Evolutionary conservation across 1,139 yeast genomes (phyloP), one percentile per base, ranked within the genome.

Genomic region (Lodderomyces jiufengensis): DNA sequence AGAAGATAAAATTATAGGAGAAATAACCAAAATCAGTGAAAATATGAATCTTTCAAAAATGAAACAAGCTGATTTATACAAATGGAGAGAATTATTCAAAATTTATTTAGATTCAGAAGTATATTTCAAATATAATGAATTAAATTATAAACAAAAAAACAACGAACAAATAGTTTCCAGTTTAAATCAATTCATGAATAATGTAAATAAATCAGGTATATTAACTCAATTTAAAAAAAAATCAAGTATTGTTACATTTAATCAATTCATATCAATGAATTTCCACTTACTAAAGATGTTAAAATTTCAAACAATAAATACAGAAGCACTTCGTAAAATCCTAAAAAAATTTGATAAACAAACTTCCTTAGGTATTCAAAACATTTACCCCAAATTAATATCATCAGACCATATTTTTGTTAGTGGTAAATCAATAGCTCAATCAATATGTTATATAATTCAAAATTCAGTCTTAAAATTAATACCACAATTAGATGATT

Each of bases 271-370:
- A 41, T 55, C 57, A 2, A 52, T 81, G 49, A 83, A 83, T 53
- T 59, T 65, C 31, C 76, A 75, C 39, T 56, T 83, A 22, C 51
- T 82, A 26, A 77, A 77, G 47, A 72, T 78, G 7, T 61, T 80
- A 25, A 76, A 77, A 45, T 83, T 79, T 50, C 85, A 80, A 50
- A 63, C 73, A 8, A 66, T 82, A 39, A 83, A 83, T 51, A 64
- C 75, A 20, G 69, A 76, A 32, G 92, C 92, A 1, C 69, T 80
- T 28, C 60, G 73, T 16, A 83, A 83, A 54, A 83, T 83, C 43
- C 61, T 82, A 48, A 83, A 83, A 52, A 83, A 83, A 51, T 83
- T 83, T 48, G 88, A 83, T 49, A 83, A 83, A 53, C 82, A 77
- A 47, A 83, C 92, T 0, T 64, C 78, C 3, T 59, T 83, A 25